Conservation (phyloP, 1,284 basidiomycete genomes). For the Ganoderma lingzhi region DNA sequence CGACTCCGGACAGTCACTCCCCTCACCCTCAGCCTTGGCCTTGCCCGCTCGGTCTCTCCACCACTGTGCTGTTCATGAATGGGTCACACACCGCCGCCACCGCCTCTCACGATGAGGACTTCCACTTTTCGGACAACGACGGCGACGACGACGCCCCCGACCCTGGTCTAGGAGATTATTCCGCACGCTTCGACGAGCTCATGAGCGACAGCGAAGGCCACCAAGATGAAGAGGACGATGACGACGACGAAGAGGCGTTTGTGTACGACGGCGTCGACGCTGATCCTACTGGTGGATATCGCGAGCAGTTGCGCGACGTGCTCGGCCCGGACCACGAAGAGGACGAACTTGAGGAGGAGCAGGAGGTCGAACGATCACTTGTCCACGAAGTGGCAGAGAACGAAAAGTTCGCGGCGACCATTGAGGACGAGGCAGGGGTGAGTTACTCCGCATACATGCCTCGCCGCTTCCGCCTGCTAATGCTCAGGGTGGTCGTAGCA, state of each 20-base stretch:
- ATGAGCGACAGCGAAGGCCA: constrained; percentile 52
- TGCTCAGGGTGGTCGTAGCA: constrained; percentile 36
- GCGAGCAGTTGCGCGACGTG: constrained; percentile 75
- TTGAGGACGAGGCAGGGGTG: constrained; percentile 50
- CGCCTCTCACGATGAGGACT: constrained; percentile 27
- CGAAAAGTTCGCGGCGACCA: constrained; percentile 43
- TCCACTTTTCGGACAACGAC: constrained; percentile 44
- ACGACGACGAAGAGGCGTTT: constrained; percentile 69
- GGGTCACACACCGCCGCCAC: constrained; percentile 35
- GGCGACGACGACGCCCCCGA: constrained; percentile 43
- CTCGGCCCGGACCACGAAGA: constrained; percentile 71
- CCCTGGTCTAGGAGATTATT: constrained; percentile 64
- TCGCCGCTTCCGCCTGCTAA: constrained; percentile 21
- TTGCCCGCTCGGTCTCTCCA: constrained; percentile 2
- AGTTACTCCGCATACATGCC: constrained; percentile 38
- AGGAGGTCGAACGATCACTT: constrained; percentile 56
- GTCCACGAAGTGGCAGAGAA: constrained; percentile 47
- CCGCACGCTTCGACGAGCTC: constrained; percentile 77
- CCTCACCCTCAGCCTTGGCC: constrained; percentile 20
- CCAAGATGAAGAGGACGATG: constrained; percentile 27
- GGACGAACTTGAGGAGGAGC: constrained; percentile 51
- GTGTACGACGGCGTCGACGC: constrained; percentile 78
- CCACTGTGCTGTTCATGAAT: constrained; percentile 38
- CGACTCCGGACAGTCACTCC: constrained; percentile 9
- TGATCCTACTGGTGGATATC: constrained; percentile 54